These are phyloP conservation scores for Rhynchospora tenuis DNA, from an alignment of 176 grass and related monocot species.

Conservation along the genomic window DNA sequence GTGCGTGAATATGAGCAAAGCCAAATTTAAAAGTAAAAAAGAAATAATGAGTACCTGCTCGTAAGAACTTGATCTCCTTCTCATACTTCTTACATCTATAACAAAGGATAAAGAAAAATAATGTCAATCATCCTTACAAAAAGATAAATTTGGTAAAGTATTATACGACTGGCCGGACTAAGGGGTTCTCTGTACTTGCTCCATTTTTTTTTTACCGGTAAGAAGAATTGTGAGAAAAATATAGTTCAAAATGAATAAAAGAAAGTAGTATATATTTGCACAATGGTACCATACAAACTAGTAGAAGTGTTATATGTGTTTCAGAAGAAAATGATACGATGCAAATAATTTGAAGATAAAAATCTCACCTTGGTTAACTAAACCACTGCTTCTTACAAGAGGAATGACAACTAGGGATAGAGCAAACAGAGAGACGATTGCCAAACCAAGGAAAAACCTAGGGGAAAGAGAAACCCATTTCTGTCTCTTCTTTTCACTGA, in stretches of 20 bases:
- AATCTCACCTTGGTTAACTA: not conserved
- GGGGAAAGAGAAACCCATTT: not conserved
- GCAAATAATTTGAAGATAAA: not conserved
- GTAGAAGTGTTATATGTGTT: not conserved
- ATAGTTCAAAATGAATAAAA: not conserved
- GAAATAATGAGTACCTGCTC: not conserved
- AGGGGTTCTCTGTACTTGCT: not conserved
- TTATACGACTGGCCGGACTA: too few species aligned
- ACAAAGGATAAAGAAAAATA: not conserved
- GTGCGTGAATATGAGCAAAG: not conserved
- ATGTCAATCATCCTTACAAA: not conserved
- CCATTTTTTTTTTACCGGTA: not conserved
- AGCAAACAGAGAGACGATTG: not conserved
- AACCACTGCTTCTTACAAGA: not conserved
- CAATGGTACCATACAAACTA: not conserved
- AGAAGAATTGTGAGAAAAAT: not conserved
- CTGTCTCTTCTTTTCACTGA: not conserved
- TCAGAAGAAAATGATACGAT: too few species aligned
- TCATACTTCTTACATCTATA: not conserved
- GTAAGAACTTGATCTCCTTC: not conserved
- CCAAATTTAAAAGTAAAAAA: not conserved
- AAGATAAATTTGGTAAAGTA: too few species aligned
- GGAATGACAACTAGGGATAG: not conserved
- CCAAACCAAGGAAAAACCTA: not conserved
- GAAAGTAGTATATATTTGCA: not conserved